Evolutionary conservation across 495 filamentous ascomycete genomes (phyloP), one percentile per base, ranked within the genome.

Genomic region (Penicillium longicatenatum): DNA sequence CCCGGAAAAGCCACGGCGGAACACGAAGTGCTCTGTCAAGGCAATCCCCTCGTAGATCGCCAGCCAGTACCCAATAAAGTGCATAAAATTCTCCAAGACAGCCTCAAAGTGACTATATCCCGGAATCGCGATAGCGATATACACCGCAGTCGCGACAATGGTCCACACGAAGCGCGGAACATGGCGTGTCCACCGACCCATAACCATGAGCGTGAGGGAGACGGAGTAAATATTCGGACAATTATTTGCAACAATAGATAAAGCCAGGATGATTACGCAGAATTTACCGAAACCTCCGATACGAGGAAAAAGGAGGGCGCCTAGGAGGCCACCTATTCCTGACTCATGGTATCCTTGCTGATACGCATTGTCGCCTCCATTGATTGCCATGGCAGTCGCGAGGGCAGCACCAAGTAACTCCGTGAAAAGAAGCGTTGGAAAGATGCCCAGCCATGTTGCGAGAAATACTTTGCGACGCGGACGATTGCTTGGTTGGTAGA

Each of bases 201-300:
- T 65, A 48, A 84, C 70, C 62, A 85, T 82, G 58, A 83, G 80
- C 63, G 83, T 84, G 41, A 86, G 72, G 9, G 82, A 81, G 55
- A 84, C 74, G 16, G 76, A 79, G 41, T 69, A 69, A 30, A 69
- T 67, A 30, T 63, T 64, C 9, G 67, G 64, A 31, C 78, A 70
- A 33, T 81, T 72, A 63, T 84, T 84, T 1, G 80, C 82, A 20
- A 84, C 70, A 22, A 82, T 60, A 8, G 78, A 82, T 30, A 85
- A 68, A 7, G 76, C 74, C 20, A 85, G 72, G 10, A 84, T 55
- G 4, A 84, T 79, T 14, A 79, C 73, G 2, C 84, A 70, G 61
- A 85, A 84, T 60, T 79, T 79, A 8, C 82, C 83, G 61, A 85
- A 85, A 0, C 77, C 79, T 12, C 79, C 79, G 3, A 75, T 74